phyloP scores from a whole-genome alignment of 179 eudicot species.

The Drosera spatulata region DNA sequence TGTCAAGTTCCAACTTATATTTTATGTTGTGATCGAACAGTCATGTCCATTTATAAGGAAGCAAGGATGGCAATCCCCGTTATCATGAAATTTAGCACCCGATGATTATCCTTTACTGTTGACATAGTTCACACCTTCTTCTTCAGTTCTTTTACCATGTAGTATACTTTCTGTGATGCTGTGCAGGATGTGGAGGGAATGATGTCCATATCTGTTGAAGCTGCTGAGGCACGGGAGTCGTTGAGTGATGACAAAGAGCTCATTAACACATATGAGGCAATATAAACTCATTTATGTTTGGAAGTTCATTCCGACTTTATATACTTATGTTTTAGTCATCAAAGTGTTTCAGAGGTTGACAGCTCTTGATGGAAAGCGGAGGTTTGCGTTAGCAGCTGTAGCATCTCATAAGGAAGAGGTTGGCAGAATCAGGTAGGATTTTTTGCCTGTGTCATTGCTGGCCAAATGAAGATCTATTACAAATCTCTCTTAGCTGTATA shows the following conservation, averaged over 20 bases:
- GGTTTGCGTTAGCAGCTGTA: constrained; percentile 98
- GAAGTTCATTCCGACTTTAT: constrained; percentile 4
- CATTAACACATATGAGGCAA: constrained; percentile 89
- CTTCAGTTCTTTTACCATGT: not conserved
- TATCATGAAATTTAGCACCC: not conserved
- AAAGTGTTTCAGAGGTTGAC: constrained; percentile 66
- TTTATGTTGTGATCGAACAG: not conserved
- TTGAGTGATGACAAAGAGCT: constrained; percentile 94
- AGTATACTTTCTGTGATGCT: constrained; percentile 4
- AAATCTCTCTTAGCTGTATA: too few relatives aligned
- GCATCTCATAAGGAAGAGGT: constrained; percentile 96
- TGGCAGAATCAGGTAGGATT: constrained; percentile 76
- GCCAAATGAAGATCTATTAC: too few relatives aligned
- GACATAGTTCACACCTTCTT: not conserved
- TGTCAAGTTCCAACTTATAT: too few relatives aligned
- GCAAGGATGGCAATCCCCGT: not conserved
- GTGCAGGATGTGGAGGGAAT: constrained; percentile 94
- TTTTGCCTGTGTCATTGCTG: not conserved
- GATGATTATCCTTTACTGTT: constrained; percentile 1
- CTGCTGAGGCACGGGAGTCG: constrained; percentile 87
- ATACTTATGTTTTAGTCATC: constrained; percentile 7
- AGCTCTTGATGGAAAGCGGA: constrained; percentile 91
- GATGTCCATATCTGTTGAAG: constrained; percentile 99
- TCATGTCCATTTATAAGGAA: not conserved
- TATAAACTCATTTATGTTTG: not conserved